Conservation (phyloP, 2,329 filamentous ascomycete species). For the Thielaviopsis populi region DNA sequence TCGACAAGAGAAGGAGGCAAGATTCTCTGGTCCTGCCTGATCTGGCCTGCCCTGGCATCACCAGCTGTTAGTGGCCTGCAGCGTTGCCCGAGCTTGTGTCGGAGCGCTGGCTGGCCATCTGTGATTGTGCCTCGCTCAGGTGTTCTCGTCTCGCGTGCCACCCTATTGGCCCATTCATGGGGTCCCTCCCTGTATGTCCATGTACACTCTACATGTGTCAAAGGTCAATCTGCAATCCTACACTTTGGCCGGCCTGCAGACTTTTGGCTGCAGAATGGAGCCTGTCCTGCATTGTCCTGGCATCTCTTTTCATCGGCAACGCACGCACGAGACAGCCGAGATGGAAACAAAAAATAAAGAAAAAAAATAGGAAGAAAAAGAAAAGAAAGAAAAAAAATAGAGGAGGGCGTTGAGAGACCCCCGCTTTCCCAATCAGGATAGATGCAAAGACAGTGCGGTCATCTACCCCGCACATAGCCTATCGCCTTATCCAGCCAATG, state of each 20-base stretch:
- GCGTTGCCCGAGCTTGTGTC: neutral
- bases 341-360: neutral
- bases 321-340: neutral
- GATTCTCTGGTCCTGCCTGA: neutral
- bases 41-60: neutral
- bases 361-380: neutral
- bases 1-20: neutral
- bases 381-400: neutral
- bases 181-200: neutral
- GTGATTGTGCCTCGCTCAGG: neutral
- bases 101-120: neutral
- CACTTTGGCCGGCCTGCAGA: neutral
- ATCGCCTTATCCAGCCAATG: slow-evolving; percentile 9
- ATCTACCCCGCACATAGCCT: neutral
- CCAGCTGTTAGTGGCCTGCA: neutral
- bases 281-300: neutral
- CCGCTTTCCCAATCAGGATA: neutral
- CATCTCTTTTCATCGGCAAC: neutral
- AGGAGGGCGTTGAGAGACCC: neutral
- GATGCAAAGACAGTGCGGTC: neutral
- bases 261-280: neutral
- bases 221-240: neutral
- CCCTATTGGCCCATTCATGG: neutral
- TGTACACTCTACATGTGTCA: neutral
- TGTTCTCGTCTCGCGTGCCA: neutral